phyloP scores from a whole-genome alignment of 345 rosid genomes.

The Excoecaria cochinchinensis region DNA sequence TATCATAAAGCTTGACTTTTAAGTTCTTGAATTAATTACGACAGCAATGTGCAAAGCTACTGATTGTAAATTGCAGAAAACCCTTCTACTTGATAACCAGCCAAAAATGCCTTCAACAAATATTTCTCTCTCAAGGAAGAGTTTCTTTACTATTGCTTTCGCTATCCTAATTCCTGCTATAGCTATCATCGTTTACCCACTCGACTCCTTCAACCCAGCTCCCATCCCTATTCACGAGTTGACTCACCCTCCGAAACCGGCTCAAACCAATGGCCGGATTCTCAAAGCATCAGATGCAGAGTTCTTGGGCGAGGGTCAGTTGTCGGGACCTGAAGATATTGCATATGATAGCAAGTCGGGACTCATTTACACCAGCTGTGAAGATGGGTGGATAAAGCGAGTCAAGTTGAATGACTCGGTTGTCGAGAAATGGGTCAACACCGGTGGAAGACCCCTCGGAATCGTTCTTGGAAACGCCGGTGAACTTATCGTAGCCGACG shows the following conservation, averaged over 20 bases:
- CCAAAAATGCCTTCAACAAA: neutral
- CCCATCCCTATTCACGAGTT: conserved; percentile 40
- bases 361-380: conserved; percentile 54
- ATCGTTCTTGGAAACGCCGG: conserved; percentile 45
- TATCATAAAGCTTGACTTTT: too few species aligned
- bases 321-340: conserved; percentile 65
- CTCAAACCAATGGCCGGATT: conserved; percentile 29
- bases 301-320: conserved; percentile 39
- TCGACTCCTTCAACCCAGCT: conserved; percentile 58
- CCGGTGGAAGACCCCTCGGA: conserved; percentile 86
- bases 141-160: neutral
- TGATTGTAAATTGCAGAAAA: too few species aligned
- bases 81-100: too few species aligned
- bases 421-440: conserved; percentile 59
- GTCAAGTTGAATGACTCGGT: conserved; percentile 41
- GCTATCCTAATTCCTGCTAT: conserved; percentile 26
- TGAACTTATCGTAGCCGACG: conserved; percentile 65
- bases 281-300: conserved; percentile 42
- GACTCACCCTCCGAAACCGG: conserved; percentile 10
- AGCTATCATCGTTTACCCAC: conserved; percentile 32
- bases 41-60: too few species aligned
- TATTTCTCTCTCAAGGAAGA: neutral
- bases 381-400: conserved; percentile 80
- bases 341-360: conserved; percentile 39
- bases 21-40: too few species aligned